Evolutionary conservation across 1,139 yeast genomes (phyloP), one percentile per base, ranked within the genome.

Genomic region (Ashbya aceris): DNA sequence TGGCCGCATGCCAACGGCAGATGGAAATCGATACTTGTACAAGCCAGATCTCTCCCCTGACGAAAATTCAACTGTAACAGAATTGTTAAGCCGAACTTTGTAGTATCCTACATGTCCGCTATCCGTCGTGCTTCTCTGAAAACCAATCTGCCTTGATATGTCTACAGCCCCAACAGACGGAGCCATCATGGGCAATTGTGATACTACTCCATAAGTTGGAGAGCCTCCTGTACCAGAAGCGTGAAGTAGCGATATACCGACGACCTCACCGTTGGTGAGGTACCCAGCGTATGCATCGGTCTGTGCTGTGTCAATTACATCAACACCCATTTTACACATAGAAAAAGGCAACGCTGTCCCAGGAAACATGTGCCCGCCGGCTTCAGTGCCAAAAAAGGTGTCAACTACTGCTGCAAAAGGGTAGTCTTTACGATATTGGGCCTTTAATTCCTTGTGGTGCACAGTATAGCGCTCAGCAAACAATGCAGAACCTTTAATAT

Each of bases 171-270:
- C 57, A 2, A 50, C 38, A 28, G 53, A 54, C 8, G 27, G 27
- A 7, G 36, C 40, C 37, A 37, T 33, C 37, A 33, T 32, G 2
- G 68, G 67, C 12, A 65, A 46, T 46, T 64, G 68, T 2, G 65
- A 47, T 7, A 62, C 65, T 5, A 62, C 60, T 6, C 68, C 68
- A 42, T 64, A 64, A 39, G 62, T 59, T 3, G 67, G 68, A 1
- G 68, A 63, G 8, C 70, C 71, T 11, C 70, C 71, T 4, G 69
- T 66, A 1, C 71, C 70, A 27, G 65, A 58, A 39, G 65, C 70
- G 45, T 67, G 71, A 64, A 67, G 60, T 66, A 66, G 61, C 2
- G 70, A 65, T 32, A 67, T 53, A 7, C 68, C 70, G 17, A 53
- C 50, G 26, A 67, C 52, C 3, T 48, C 45, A 1, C 68, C 68